Evolutionary conservation across 495 filamentous ascomycete species (phyloP), one percentile per base, ranked within the genome.

Genomic region (Penicillium mononematosum): DNA sequence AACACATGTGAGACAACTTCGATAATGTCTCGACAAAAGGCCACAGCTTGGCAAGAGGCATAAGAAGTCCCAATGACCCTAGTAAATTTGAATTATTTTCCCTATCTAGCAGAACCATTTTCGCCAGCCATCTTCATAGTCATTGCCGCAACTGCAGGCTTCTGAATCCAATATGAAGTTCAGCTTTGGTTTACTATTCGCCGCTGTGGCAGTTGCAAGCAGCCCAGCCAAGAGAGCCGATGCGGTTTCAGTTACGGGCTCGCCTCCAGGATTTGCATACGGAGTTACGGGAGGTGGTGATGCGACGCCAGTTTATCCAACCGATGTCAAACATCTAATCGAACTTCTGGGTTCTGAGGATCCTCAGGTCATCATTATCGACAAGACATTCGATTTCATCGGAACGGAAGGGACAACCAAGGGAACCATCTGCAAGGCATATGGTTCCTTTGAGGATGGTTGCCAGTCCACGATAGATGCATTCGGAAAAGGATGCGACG

Each of bases 301-400:
- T 3, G 20, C 41, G n/a, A 12, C n/a, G 1, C 17, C 41, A 10
- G 17, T 19, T 11, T 22, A 44, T 44, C 41, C 41, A 17, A 44
- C 17, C 20, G 41, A 44, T 22, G 20, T 44, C 20, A 22, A 44
- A 8, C 17, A 44, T 19, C 41, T 44, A 19, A 44, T 19, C 8
- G 17, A 44, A 24, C 56, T 47, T 45, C 53, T 63, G 8, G 69
- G 68, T 16, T 70, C 73, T 53, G 62, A 64, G 29, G 56, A 60
- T 8, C 39, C 75, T n/a, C 71, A 71, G 42, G 74, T 76, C 12
- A 76, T 79, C 46, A 61, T 79, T 24, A 51, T 79, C 25, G 58
- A 67, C 36, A 70, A 69, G 42, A 65, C 58, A 20, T 79, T 65
- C 58, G 68, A 77, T 57, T 77, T 75, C 45, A 70, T 64, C 32